Base-by-base conservation (phyloP, 495 filamentous ascomycete species). In the Neurospora sp. region DNA sequence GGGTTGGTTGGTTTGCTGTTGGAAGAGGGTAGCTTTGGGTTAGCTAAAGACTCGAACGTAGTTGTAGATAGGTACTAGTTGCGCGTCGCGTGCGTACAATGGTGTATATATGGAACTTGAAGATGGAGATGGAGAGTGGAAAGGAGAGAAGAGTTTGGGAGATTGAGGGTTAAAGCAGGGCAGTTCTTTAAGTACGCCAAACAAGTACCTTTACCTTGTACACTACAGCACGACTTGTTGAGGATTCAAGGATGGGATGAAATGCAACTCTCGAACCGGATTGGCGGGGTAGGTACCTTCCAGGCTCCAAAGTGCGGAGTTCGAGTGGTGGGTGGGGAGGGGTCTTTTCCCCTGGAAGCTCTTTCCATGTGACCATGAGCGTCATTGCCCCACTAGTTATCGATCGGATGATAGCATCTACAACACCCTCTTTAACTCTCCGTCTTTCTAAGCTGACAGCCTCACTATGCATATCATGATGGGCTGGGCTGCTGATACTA, bases 311-410 rank as follows among this genome's bases (percentile, higher is more conserved):
- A 65, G 27, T 65, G 53, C 53, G 53, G 53, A 65, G 53, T 65
- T 35, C 12, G 14, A 35, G 20, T 7, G 20, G 48, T 53, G 53
- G 20, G 48, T 53, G 53, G 27, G 22, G 53, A 61, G 53, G 53
- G 53, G 53, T 35, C 53, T 37, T 65, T 65, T 35, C 53, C 53
- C 53, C 27, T 65, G 53, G 53, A 65, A 65, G 53, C 22, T 35
- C 27, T 9, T 40, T 44, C 71, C 65, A 69, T 72, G 71, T 72
- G 71, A 72, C 71, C 45, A 35, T 72, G 27, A 69, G 71, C 71
- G 71, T 72, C 71, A 72, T 72, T 40, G 39, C 70, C 61, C 70
- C 70, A 61, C 45, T 59, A 8, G 35, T 48, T 39, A 61, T 59
- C 53, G 53, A 65, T 61, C 53, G 2, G 1, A 61, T 61, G 53